A percentile compares a stretch with the other conserved stretches of the same genome.
Evolutionary conservation across 1,139 yeast genomes (phyloP).

Genomic region (Zygosaccharomyces sapae): DNA sequence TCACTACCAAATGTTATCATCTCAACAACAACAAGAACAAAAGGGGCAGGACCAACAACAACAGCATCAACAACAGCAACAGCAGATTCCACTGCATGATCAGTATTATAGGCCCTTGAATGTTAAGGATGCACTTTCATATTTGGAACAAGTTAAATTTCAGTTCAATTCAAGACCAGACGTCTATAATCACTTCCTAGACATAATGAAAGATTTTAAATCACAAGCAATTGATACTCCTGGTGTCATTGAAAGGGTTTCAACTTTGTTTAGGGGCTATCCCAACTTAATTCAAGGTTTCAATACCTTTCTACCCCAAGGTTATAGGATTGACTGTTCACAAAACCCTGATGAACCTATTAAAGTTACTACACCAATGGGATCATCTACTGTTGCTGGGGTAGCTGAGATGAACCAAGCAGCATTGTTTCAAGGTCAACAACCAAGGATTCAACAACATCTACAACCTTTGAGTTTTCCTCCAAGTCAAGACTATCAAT

Average conservation of each 20-base stretch:
- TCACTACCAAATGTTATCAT: constrained; percentile 16
- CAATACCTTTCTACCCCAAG: constrained; percentile 95
- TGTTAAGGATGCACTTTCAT: constrained; percentile 92
- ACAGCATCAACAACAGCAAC: constrained; percentile 21
- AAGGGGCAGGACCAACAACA: constrained; percentile 18
- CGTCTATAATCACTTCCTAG: constrained; percentile 91
- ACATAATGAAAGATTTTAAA: constrained; percentile 97
- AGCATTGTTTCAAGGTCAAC: constrained; percentile 6
- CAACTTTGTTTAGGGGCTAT: constrained; percentile 85
- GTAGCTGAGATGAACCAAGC: constrained; percentile 10
- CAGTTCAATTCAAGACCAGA: constrained; percentile 92
- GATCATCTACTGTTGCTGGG: constrained; percentile 50
- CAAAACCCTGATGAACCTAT: constrained; percentile 90
- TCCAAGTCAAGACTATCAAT: constrained; percentile 1
- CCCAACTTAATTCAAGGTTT: constrained; percentile 93
- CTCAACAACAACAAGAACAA: constrained; percentile 19
- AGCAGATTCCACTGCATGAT: constrained; percentile 26
- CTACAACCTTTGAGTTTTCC: constrained; percentile 3
- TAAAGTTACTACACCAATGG: constrained; percentile 92
- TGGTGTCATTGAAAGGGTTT: constrained; percentile 94
- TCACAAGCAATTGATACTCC: constrained; percentile 96
- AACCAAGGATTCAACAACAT: constrained; percentile 3
- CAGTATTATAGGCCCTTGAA: constrained; percentile 74
- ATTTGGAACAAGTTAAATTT: constrained; percentile 90
- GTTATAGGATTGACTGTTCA: constrained; percentile 91